Evolutionary conservation across 1,284 basidiomycete genomes (phyloP).

Genomic region (Volvariella volvacea): DNA sequence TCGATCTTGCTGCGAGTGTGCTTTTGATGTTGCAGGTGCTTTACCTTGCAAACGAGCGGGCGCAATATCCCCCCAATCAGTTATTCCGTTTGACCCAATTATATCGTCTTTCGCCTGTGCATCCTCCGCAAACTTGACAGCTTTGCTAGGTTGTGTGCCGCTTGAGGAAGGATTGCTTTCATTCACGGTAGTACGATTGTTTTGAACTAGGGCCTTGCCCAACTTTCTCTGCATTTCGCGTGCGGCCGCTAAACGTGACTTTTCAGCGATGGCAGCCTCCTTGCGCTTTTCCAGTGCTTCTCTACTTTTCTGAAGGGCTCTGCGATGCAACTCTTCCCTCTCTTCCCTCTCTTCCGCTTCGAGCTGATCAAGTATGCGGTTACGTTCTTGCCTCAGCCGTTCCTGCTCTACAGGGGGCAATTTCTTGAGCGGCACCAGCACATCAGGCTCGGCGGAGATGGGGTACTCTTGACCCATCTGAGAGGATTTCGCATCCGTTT

Average conservation of each 20-base stretch:
- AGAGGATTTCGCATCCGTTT: constrained; percentile 29
- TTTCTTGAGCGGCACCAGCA: constrained; percentile 39
- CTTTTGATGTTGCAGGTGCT: constrained; percentile 31
- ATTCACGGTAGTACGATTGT: constrained; percentile 27
- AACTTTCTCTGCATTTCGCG: constrained; percentile 69
- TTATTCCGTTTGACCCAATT: constrained; percentile 5
- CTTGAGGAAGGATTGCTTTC: too few species aligned
- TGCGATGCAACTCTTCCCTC: constrained; percentile 31
- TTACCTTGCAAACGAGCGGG: constrained; percentile 38
- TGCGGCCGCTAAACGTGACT: constrained; percentile 43
- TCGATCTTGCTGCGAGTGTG: constrained; percentile 27
- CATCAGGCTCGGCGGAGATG: constrained; percentile 32
- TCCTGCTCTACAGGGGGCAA: constrained; percentile 43
- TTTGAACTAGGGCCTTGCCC: constrained; percentile 58
- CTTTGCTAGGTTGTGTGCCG: too few species aligned
- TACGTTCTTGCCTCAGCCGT: constrained; percentile 45
- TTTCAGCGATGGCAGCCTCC: constrained; percentile 42
- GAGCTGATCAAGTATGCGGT: constrained; percentile 58
- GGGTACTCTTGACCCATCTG: not conserved
- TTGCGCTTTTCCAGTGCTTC: constrained; percentile 44
- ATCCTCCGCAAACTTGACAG: constrained; percentile 56
- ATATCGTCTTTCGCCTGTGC: constrained; percentile 1
- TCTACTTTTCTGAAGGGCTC: constrained; percentile 33
- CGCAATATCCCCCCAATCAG: constrained; percentile 50
- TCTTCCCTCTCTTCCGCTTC: constrained; percentile 61